A percentile compares a stretch with the other conserved stretches of the same genome.
Evolutionary conservation across 768 basidiomycete genomes (phyloP).

Genomic region (Pholiota microspora): DNA sequence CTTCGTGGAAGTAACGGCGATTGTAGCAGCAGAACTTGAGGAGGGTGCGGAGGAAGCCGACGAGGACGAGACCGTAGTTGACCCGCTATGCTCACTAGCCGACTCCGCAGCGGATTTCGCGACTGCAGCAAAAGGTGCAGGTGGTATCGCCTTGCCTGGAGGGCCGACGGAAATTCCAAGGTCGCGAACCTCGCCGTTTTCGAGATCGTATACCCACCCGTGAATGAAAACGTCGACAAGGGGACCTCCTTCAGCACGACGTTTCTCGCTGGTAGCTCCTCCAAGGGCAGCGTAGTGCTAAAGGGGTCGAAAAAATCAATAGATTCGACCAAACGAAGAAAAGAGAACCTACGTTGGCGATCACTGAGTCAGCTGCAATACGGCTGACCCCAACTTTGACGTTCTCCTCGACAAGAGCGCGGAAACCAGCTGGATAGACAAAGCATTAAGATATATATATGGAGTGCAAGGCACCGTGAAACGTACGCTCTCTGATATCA

Average conservation of each 20-base stretch:
- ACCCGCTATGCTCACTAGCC: background rate
- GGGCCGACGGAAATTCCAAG: slow-evolving; percentile 41
- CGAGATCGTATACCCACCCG: slow-evolving; percentile 61
- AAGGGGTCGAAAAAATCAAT: background rate
- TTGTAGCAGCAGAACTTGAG: background rate
- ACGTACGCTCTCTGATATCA: slow-evolving; percentile 30
- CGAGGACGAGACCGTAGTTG: background rate
- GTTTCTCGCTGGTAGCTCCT: background rate
- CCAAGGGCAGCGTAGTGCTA: slow-evolving; percentile 23
- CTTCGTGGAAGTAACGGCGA: background rate
- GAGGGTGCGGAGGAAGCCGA: no score
- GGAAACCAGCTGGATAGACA: slow-evolving; percentile 32
- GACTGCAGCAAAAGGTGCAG: slow-evolving; percentile 22
- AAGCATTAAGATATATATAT: background rate
- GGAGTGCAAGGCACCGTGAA: background rate
- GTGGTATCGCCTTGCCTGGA: slow-evolving; percentile 31
- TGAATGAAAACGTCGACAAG: slow-evolving; percentile 38
- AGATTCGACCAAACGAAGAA: background rate
- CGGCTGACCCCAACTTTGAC: slow-evolving; percentile 31
- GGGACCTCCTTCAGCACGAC: slow-evolving; percentile 16
- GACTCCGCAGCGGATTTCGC: slow-evolving; percentile 3
- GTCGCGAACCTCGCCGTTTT: slow-evolving; percentile 47
- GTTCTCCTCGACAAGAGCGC: slow-evolving; percentile 44
- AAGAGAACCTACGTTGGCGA: slow-evolving; percentile 23
- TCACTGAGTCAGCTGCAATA: slow-evolving; percentile 25